Percentiles rank a stretch among this genome's conserved stretches.
Conservation (phyloP, 257 asterid species). For the Fraxinus cuspidata region DNA sequence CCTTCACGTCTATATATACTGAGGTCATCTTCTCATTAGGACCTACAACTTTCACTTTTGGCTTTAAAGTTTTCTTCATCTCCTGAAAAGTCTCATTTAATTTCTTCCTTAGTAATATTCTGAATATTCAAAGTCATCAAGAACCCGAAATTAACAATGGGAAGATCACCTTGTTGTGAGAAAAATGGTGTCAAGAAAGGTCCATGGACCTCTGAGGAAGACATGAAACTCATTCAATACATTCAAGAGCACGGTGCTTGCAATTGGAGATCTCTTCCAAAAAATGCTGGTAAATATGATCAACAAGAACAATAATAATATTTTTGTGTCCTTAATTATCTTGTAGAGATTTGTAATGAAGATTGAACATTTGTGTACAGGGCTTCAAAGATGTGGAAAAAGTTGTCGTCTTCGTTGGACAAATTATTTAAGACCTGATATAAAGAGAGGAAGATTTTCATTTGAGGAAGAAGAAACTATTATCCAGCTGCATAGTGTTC, state of each 20-base stretch:
- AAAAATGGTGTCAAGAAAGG: constrained; percentile 32
- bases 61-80: constrained; percentile 8
- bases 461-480: constrained; percentile 35
- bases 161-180: constrained; percentile 30
- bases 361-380: not conserved
- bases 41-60: constrained; percentile 11
- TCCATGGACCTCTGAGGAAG: constrained; percentile 37
- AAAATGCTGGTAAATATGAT: constrained; percentile 26
- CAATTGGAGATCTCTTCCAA: constrained; percentile 35
- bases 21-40: not conserved
- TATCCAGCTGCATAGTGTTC: constrained; percentile 32
- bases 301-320: too few relatives aligned
- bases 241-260: constrained; percentile 31
- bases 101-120: not conserved
- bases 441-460: constrained; percentile 32
- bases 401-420: constrained; percentile 28
- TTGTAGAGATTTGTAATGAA: not conserved
- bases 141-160: constrained; percentile 17
- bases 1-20: constrained; percentile 11
- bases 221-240: constrained; percentile 24
- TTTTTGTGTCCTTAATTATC: not conserved
- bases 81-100: not conserved
- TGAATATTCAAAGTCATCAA: not conserved
- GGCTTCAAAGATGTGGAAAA: constrained; percentile 28
- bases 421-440: constrained; percentile 24